These are phyloP conservation scores for Salvia rosmarinus DNA, from an alignment of 257 asterid species.

Conservation along the genomic window DNA sequence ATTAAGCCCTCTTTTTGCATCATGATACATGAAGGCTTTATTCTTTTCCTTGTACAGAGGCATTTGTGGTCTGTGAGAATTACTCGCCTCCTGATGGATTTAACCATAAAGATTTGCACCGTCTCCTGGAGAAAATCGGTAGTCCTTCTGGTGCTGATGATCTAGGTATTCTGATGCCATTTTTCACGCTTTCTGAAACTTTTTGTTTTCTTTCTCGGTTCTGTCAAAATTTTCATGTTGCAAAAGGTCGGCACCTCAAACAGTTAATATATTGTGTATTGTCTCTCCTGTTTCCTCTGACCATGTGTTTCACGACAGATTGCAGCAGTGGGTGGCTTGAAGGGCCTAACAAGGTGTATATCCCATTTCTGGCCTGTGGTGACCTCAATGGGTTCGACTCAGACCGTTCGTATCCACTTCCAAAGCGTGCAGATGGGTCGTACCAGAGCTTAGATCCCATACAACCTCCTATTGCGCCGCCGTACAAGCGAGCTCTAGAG, in stretches of 20 bases:
- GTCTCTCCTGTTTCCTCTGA: background rate
- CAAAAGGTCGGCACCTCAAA: background rate
- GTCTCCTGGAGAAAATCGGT: constrained; percentile 88
- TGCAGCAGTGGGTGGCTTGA: constrained; percentile 98
- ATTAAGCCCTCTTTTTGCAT: background rate
- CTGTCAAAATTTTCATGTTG: background rate
- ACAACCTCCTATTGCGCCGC: constrained; percentile 98
- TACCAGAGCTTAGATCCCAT: constrained; percentile 84
- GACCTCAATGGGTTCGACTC: constrained; percentile 90
- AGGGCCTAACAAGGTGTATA: constrained; percentile 91
- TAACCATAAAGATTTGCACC: constrained; percentile 80
- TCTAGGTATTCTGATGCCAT: constrained; percentile 52
- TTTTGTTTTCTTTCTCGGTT: background rate
- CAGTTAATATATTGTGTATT: background rate
- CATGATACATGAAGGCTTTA: background rate
- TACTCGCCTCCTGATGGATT: constrained; percentile 96
- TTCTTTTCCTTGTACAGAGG: constrained; percentile 60
- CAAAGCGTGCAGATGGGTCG: constrained; percentile 71
- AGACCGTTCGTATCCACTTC: constrained; percentile 82
- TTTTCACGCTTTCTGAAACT: background rate
- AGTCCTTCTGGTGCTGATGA: constrained; percentile 93
- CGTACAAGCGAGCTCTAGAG: constrained; percentile 94
- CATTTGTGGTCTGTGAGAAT: constrained; percentile 92
- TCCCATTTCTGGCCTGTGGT: constrained; percentile 97
- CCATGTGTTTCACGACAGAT: constrained; percentile 51